Evolutionary conservation across 192 early-diverging fungal species (phyloP).

Genomic region (Glomus cerebriforme): DNA sequence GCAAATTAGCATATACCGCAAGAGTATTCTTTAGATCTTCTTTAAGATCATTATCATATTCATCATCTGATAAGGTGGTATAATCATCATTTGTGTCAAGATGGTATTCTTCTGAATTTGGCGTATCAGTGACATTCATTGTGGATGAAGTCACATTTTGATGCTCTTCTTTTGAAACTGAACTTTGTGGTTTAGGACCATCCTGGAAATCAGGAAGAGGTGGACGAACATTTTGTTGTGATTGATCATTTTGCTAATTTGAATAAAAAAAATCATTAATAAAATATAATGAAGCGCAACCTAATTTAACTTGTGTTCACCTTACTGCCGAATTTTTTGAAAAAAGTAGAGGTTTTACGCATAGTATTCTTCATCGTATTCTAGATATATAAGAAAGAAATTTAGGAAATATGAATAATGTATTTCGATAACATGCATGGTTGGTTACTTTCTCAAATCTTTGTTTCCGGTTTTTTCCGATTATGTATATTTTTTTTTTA

Average conservation of each 20-base stretch:
- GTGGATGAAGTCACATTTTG: not conserved
- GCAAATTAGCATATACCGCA: not conserved
- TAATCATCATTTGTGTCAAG: not conserved
- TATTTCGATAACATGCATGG: not conserved
- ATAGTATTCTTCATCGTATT: constrained; percentile 30
- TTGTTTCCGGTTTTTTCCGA: not conserved
- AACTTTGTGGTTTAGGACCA: not conserved
- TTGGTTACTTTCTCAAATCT: not conserved
- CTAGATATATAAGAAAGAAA: not conserved
- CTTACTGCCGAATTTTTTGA: constrained; percentile 30
- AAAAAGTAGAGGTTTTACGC: constrained; percentile 32
- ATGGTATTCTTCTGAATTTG: not conserved
- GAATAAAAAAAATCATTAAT: not conserved
- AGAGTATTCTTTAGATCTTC: not conserved
- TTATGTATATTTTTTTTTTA: not conserved
- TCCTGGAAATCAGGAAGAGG: constrained; percentile 7
- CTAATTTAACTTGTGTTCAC: not conserved
- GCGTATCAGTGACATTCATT: no score
- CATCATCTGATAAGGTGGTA: not conserved
- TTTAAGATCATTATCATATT: not conserved
- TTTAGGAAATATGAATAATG: not conserved
- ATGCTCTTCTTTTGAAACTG: not conserved
- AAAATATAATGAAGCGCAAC: not conserved
- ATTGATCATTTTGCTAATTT: not conserved
- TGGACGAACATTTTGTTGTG: not conserved